Evolutionary conservation across 2,329 filamentous ascomycete species (phyloP), one percentile per base, ranked within the genome.

Genomic region (Penicillium concentricum): DNA sequence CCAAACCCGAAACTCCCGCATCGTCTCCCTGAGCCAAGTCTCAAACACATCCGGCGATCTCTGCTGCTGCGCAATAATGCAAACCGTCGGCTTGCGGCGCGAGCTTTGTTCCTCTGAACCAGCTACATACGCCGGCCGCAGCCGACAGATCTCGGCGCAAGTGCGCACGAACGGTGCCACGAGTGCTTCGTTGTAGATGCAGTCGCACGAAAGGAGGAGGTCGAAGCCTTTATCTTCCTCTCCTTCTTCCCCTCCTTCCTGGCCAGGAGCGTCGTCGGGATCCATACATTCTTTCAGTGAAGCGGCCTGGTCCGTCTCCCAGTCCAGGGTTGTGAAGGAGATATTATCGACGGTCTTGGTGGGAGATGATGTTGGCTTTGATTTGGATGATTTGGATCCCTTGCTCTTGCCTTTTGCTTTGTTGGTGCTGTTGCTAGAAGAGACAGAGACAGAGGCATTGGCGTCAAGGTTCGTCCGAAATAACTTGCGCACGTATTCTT

Each of bases 121-220:
- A 51, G 61, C 26, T 32, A 56, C 37, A 35, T 67, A 70, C 0
- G 57, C 54, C 15, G 71, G 69, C 34, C 87, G 79, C 16, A 93
- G 73, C 10, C 77, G 77, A 73, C 91, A 96, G 24, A 87, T 81
- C 60, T 95, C 89, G 6, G 80, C 84, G 71, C 90, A 96, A 0
- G 91, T 89, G 66, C 87, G 84, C n/a, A 94, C 89, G 47, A 97
- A 84, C 0, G 92, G 91, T 42, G 84, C 78, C 24, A 97, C 84
- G 3, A 97, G 82, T 2, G 89, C 84, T 63, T 96, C 90, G 74
- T 97, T 99, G 79, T 95, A 99, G 64, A 99, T 88, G 74, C 92
- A 97, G 74, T 99, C 94, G 69, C 91, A 96, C 4, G 92, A 91
- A 35, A 97, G 72, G 12, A 97, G 79, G 15, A 86, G 75, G 67